phyloP scores from a whole-genome alignment of 441 rosid species.

The Aleurites moluccanus region DNA sequence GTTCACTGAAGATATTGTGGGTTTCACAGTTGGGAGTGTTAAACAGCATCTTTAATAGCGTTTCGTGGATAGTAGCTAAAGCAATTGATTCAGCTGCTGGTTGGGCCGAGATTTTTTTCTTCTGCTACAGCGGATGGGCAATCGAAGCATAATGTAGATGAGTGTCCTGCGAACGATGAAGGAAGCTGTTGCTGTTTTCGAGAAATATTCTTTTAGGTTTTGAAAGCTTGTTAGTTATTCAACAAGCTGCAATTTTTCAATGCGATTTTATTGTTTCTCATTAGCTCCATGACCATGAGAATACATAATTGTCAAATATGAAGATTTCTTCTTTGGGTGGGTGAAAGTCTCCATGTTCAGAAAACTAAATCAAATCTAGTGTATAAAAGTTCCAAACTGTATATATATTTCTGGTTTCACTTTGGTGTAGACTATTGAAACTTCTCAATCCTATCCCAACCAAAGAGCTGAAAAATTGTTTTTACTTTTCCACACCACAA shows the following conservation, averaged over 20 bases:
- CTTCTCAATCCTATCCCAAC: background rate
- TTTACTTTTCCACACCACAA: background rate
- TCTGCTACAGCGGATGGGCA: background rate
- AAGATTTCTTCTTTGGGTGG: constrained; percentile 3
- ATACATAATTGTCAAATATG: constrained; percentile 14
- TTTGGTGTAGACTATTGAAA: background rate
- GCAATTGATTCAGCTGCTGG: background rate
- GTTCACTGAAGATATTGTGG: background rate
- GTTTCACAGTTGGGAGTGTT: background rate
- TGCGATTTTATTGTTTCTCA: constrained; percentile 20
- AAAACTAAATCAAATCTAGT: background rate
- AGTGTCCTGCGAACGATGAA: background rate
- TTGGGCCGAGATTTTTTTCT: background rate
- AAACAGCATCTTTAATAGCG: background rate
- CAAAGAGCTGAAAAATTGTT: background rate
- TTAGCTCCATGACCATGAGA: background rate
- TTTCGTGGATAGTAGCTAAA: background rate
- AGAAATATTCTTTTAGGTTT: constrained; percentile 16
- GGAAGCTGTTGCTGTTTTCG: too few relatives aligned
- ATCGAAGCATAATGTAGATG: background rate
- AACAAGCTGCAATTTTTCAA: constrained; percentile 26
- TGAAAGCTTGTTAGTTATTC: constrained; percentile 21
- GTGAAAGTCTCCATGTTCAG: background rate
- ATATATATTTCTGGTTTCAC: background rate
- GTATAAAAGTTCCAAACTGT: background rate